Conservation (phyloP, 176 grass and related monocot genomes). For the Coix lacrymajobi region DNA sequence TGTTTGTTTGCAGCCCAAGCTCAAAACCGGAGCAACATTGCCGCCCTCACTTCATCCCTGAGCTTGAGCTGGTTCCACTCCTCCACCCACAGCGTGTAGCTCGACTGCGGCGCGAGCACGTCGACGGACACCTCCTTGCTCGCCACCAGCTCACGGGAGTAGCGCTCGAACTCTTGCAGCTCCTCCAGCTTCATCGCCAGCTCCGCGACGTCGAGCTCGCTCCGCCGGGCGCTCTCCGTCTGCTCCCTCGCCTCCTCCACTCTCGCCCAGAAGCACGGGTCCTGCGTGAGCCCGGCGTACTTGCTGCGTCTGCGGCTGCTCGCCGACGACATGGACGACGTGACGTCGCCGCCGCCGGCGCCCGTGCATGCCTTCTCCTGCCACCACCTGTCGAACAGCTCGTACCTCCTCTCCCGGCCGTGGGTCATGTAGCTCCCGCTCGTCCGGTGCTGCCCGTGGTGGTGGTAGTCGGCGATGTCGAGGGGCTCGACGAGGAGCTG, state of each 20-base stretch:
- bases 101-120: conserved; percentile 82
- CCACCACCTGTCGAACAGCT: conserved; percentile 97
- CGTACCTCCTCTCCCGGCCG: conserved; percentile 71
- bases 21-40: conserved; percentile 26
- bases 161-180: conserved; percentile 55
- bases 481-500: conserved; percentile 90
- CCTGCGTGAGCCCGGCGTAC: conserved; percentile 85
- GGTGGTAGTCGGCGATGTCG: conserved; percentile 86
- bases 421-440: conserved; percentile 67
- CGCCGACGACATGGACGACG: background rate
- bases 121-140: conserved; percentile 80
- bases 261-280: conserved; percentile 94
- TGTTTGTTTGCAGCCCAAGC: background rate
- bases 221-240: conserved; percentile 27
- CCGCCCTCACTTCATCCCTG: conserved; percentile 30
- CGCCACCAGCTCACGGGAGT: conserved; percentile 55
- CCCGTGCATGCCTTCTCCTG: conserved; percentile 11
- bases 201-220: conserved; percentile 15
- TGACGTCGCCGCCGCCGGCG: background rate
- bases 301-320: conserved; percentile 53
- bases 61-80: conserved; percentile 73
- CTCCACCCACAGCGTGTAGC: conserved; percentile 66
- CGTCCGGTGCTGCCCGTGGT: conserved; percentile 44
- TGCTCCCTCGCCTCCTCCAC: conserved; percentile 70
- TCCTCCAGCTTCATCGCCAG: conserved; percentile 32